Evolutionary conservation across 768 basidiomycete species (phyloP), one percentile per base, ranked within the genome.

Genomic region (Russula foetens): DNA sequence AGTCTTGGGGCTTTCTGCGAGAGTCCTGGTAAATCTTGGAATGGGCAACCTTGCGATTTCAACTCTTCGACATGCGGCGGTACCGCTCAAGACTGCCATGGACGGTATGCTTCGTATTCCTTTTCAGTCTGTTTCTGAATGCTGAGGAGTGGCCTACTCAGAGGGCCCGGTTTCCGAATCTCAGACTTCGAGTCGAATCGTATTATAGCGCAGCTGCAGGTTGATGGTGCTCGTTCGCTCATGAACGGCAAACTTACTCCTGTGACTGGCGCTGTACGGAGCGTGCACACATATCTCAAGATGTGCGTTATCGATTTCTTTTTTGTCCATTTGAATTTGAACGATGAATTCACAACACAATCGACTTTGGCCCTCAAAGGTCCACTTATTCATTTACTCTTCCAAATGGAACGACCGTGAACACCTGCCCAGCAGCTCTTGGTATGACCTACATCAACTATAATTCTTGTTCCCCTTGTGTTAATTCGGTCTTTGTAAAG

Each of bases 381-480:
- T 75, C 83, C 17, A 82, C 77, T 65, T 81, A 86, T 64, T 76
- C 79, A 1, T 90, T 91, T 70, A 70, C 71, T 9, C 74, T 90
- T 19, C 73, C 82, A 2, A 85, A 90, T 66, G 87, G 90, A 31
- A 85, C 84, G 3, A 75, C 71, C 6, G 84, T 82, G 33, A 76
- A 77, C 28, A 92, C 90, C 1, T 92, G 89, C 68, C 86, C 88
- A n/a, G 76, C 89, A 62, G 90, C 88, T 49, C 75, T 90, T 72
- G 90, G 87, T 87, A 61, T 59, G 80, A 68, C 31, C 15, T 2
- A 28, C 35, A 28, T 28, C 41, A 56, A 58, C 24, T 63, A 43
- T 31, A 15, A 52, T 41, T 51, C 44, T 41, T 28, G 46, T 48
- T 62, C 58, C 53, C 56, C 9, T 65, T 43, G 46, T 23, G 19